Conservation (phyloP, 306 rosid genomes). For the Quercus gilva region DNA sequence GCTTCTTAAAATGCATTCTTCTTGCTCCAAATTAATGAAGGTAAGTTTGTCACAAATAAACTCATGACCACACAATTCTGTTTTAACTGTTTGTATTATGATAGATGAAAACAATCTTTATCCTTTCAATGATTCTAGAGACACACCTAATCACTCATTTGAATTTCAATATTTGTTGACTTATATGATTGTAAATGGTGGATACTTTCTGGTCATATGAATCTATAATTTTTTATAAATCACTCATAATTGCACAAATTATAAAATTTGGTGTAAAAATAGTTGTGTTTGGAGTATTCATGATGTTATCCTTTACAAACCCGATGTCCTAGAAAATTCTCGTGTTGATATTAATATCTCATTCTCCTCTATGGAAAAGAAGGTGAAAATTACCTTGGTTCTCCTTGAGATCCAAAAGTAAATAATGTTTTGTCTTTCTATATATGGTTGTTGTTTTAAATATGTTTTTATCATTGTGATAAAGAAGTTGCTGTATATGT, state of each 20-base stretch:
- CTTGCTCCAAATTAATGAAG: neutral
- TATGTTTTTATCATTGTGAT: too few relatives aligned
- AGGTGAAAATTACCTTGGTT: neutral
- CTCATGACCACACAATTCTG: neutral
- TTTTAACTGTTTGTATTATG: neutral
- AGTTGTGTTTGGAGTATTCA: too few relatives aligned
- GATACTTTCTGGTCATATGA: too few relatives aligned
- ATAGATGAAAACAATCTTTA: neutral
- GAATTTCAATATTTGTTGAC: too few relatives aligned
- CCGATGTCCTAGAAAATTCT: neutral
- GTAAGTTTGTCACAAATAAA: neutral
- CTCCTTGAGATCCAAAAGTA: slow-evolving; percentile 15
- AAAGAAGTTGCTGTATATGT: too few relatives aligned
- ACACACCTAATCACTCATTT: too few relatives aligned
- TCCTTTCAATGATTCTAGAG: neutral
- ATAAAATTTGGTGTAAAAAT: too few relatives aligned
- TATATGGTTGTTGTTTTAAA: too few relatives aligned
- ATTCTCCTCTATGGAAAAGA: neutral
- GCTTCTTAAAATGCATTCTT: neutral
- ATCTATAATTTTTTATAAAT: too few relatives aligned
- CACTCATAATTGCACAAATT: too few relatives aligned
- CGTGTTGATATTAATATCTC: neutral
- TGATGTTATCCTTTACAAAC: neutral
- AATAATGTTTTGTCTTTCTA: slow-evolving; percentile 33
- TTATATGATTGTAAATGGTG: too few relatives aligned